Evolutionary conservation across 331 rosid genomes (phyloP).

Genomic region (Prunus yedoensis): DNA sequence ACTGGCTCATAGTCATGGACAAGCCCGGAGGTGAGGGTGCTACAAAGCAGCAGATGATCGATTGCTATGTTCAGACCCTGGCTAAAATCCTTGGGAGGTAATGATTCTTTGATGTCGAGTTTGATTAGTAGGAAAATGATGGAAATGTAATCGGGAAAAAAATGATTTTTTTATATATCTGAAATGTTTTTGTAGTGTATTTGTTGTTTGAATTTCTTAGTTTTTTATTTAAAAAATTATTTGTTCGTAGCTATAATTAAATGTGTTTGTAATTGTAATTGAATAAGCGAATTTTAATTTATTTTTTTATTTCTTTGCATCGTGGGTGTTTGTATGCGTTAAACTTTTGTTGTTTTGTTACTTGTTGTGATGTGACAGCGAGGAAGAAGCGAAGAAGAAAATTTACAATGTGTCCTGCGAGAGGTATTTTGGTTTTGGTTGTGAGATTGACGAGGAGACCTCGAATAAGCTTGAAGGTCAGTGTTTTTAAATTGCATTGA

Average conservation of each 20-base stretch:
- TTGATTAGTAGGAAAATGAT: neutral
- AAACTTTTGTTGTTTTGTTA: neutral
- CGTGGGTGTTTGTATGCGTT: neutral
- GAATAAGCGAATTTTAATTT: neutral
- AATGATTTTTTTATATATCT: neutral
- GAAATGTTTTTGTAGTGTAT: no score
- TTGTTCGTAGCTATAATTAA: neutral
- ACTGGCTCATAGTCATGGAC: slow-evolving; percentile 86
- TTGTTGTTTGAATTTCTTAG: neutral
- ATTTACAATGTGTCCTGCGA: slow-evolving; percentile 87
- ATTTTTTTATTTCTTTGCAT: neutral
- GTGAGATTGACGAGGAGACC: slow-evolving; percentile 81
- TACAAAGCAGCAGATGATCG: slow-evolving; percentile 71
- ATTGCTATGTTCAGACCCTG: slow-evolving; percentile 63
- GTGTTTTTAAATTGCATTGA: neutral
- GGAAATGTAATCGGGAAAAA: neutral
- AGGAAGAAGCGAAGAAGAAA: slow-evolving; percentile 86
- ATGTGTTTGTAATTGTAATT: neutral
- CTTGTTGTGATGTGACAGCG: slow-evolving; percentile 34
- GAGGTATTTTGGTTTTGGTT: slow-evolving; percentile 81
- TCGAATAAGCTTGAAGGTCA: slow-evolving; percentile 85
- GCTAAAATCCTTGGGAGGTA: slow-evolving; percentile 69
- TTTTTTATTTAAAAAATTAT: neutral
- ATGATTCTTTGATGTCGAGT: neutral
- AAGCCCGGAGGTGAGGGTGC: slow-evolving; percentile 79